Conservation (phyloP, 208 protist genomes). For the Acanthamoeba rhysodes region DNA sequence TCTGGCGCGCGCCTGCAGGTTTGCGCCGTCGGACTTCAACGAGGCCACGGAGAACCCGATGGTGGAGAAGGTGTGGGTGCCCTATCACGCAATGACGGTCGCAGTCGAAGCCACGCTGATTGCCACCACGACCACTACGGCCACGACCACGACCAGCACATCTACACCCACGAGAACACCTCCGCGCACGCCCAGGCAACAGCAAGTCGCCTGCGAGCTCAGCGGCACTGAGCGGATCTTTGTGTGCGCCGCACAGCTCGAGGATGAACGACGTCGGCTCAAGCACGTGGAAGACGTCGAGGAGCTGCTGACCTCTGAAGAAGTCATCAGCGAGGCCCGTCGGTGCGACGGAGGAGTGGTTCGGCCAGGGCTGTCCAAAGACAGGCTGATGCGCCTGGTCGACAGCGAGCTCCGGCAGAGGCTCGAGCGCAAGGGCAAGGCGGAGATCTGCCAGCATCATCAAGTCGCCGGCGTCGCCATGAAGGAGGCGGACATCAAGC, state of each 20-base stretch:
- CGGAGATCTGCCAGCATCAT: not conserved
- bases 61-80: slow-evolving; percentile 15
- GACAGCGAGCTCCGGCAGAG: not conserved
- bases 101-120: slow-evolving; percentile 2
- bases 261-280: not conserved
- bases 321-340: not conserved
- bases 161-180: not conserved
- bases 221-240: not conserved
- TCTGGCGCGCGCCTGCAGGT: not conserved
- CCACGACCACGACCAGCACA: not conserved
- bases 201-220: slow-evolving; percentile 3
- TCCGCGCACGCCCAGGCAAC: not conserved
- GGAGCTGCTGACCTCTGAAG: not conserved
- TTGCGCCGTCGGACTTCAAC: slow-evolving; percentile 4
- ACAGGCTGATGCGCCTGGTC: not conserved
- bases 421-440: not conserved
- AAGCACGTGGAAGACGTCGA: not conserved
- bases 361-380: not conserved
- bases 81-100: slow-evolving; percentile 19
- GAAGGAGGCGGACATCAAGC: not conserved
- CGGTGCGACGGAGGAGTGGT: not conserved
- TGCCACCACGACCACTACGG: not conserved
- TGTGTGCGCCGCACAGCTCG: not conserved
- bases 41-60: not conserved
- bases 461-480: not conserved